Percentiles rank a stretch among this genome's conserved stretches.
Evolutionary conservation across 352 stramenopile species (phyloP).

Genomic region (Lagenidium sp.): DNA sequence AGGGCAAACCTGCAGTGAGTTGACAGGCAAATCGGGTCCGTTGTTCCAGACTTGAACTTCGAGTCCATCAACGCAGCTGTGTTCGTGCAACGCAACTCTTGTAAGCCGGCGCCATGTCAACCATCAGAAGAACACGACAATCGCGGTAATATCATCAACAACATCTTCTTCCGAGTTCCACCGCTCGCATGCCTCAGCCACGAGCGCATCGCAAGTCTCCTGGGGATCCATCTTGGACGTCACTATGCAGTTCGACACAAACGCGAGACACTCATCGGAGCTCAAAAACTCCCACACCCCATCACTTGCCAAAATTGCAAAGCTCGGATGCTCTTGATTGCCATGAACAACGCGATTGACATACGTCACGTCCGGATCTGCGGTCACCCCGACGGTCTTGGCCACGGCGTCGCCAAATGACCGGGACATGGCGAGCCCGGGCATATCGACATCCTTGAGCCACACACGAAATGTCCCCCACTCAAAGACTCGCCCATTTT

Average conservation of each 20-base stretch:
- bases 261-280: slow-evolving; percentile 56
- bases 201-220: slow-evolving; percentile 48
- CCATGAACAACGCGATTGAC: slow-evolving; percentile 29
- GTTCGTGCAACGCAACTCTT: background rate
- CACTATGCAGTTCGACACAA: slow-evolving; percentile 42
- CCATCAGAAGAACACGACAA: slow-evolving; percentile 66
- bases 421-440: slow-evolving; percentile 76
- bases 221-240: slow-evolving; percentile 42
- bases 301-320: slow-evolving; percentile 68
- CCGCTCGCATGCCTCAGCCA: slow-evolving; percentile 56
- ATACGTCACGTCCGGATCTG: slow-evolving; percentile 47
- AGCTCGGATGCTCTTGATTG: slow-evolving; percentile 19
- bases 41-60: background rate
- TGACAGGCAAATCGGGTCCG: no score
- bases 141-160: slow-evolving; percentile 74
- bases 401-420: slow-evolving; percentile 74
- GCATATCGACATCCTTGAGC: slow-evolving; percentile 81
- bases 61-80: background rate
- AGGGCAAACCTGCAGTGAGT: no score
- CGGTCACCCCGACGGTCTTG: slow-evolving; percentile 69
- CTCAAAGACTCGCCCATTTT: slow-evolving; percentile 75
- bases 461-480: slow-evolving; percentile 73
- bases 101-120: no score
- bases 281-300: slow-evolving; percentile 84
- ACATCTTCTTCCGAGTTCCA: slow-evolving; percentile 79